A percentile compares a stretch with the other conserved stretches of the same genome.
These are phyloP conservation scores for Apiotrichum siamense DNA, from an alignment of 1,284 basidiomycete species.

Conservation along the genomic window DNA sequence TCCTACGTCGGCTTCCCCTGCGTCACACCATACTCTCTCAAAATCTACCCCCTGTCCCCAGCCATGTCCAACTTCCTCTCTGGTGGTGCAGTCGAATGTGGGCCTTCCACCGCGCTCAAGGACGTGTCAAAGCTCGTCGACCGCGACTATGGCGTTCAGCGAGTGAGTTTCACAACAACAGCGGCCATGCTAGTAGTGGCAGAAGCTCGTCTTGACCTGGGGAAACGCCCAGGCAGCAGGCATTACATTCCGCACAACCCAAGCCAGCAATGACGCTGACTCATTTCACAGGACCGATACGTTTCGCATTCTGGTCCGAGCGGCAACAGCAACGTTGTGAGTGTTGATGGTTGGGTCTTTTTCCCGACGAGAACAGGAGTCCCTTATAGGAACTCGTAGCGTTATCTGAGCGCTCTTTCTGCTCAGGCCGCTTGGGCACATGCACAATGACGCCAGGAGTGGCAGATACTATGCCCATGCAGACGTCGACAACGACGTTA, in stretches of 20 bases:
- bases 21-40: background rate
- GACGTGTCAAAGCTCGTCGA: constrained; percentile 34
- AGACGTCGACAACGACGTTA: background rate
- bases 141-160: constrained; percentile 33
- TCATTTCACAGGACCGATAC: constrained; percentile 12
- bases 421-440: background rate
- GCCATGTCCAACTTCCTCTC: constrained; percentile 39
- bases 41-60: background rate
- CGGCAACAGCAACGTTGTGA: constrained; percentile 11
- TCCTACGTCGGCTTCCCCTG: no score
- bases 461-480: no score
- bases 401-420: background rate
- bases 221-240: no score
- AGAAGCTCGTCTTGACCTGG: no score
- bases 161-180: constrained; percentile 21
- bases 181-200: no score
- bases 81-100: constrained; percentile 35
- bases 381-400: no score
- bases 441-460: no score
- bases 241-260: no score
- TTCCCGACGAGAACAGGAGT: background rate
- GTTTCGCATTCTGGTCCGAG: constrained; percentile 6
- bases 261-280: background rate
- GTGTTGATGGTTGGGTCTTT: background rate
- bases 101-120: constrained; percentile 35